Percentiles rank a stretch among this genome's conserved stretches.
These are phyloP conservation scores for Simmondsia chinensis DNA, from an alignment of 148 eudicot genomes.

Conservation along the genomic window DNA sequence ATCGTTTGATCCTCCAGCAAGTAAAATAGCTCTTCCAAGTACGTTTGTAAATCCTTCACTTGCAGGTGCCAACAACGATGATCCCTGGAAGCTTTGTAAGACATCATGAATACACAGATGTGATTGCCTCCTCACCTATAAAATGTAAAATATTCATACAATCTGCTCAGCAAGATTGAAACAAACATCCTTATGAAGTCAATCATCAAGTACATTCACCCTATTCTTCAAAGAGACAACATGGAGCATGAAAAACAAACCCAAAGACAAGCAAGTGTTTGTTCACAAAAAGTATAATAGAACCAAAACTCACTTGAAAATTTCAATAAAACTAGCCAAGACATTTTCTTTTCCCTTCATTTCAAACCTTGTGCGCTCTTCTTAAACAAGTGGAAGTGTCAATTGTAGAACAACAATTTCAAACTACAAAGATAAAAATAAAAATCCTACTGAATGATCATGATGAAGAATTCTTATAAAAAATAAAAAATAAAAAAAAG, in stretches of 20 bases:
- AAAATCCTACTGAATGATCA: too few relatives aligned
- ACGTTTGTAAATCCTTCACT: constrained; percentile 67
- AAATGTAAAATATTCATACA: constrained; percentile 2
- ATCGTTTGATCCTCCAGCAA: constrained; percentile 59
- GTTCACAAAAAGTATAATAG: too few relatives aligned
- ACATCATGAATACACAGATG: constrained; percentile 61
- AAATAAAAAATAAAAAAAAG: too few relatives aligned
- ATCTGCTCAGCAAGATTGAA: not conserved
- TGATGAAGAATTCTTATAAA: too few relatives aligned
- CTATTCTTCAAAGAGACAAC: not conserved
- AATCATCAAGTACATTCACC: not conserved
- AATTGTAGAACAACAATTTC: too few relatives aligned
- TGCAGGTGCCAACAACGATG: constrained; percentile 52
- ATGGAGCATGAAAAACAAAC: not conserved
- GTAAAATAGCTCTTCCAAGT: constrained; percentile 58
- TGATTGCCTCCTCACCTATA: constrained; percentile 65
- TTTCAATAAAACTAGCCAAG: too few relatives aligned
- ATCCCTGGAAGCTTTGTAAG: constrained; percentile 46
- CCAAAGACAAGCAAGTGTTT: too few relatives aligned
- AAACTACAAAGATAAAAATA: too few relatives aligned
- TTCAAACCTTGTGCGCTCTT: too few relatives aligned
- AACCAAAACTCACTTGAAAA: too few relatives aligned
- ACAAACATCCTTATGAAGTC: not conserved
- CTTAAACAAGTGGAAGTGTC: too few relatives aligned
- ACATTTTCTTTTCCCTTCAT: too few relatives aligned